These are phyloP conservation scores for Poterioochromonas sp. DNA, from an alignment of 352 stramenopile genomes.

Conservation along the genomic window DNA sequence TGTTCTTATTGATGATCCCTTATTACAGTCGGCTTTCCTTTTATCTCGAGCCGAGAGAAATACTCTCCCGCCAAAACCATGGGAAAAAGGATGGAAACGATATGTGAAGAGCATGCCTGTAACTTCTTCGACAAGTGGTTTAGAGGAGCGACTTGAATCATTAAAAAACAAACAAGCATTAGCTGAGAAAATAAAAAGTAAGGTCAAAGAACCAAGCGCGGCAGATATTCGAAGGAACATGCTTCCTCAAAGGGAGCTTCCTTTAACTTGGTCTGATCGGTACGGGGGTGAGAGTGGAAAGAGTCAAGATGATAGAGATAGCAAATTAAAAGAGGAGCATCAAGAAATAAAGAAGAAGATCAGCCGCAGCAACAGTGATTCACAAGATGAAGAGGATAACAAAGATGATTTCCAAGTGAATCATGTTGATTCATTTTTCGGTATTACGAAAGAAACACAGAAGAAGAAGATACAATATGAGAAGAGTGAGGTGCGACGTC, in stretches of 20 bases:
- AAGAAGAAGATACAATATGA: neutral
- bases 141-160: neutral
- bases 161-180: neutral
- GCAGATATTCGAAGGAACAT: neutral
- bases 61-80: neutral
- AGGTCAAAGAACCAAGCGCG: neutral
- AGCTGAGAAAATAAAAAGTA: neutral
- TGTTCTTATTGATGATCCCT: neutral
- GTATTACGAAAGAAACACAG: neutral
- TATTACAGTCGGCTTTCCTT: neutral
- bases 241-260: neutral
- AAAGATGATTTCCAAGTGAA: neutral
- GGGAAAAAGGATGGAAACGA: neutral
- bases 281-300: neutral
- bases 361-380: too few relatives aligned
- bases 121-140: neutral
- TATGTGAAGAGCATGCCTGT: neutral
- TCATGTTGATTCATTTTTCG: too few relatives aligned
- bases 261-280: neutral
- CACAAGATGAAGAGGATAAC: neutral
- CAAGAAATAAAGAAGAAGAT: too few relatives aligned
- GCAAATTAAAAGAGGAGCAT: too few relatives aligned
- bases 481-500: neutral
- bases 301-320: neutral
- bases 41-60: neutral